A percentile compares a stretch with the other conserved stretches of the same genome.
These are phyloP conservation scores for Glaciozyma martinii DNA, from an alignment of 768 basidiomycete species.

Conservation along the genomic window DNA sequence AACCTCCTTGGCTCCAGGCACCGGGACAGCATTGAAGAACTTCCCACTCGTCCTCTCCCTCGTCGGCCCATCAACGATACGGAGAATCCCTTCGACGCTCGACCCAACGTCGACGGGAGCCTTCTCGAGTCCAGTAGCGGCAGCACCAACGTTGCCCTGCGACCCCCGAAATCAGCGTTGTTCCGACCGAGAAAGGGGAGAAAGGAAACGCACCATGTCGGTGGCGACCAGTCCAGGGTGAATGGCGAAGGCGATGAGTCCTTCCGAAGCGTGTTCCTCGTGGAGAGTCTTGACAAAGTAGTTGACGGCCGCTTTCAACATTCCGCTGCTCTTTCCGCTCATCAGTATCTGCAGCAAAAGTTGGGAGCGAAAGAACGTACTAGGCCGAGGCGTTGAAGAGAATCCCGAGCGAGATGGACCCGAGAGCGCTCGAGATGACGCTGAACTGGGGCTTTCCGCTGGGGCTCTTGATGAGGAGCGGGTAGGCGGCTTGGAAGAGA, in stretches of 20 bases:
- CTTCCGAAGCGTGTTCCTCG: not conserved
- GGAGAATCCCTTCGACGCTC: constrained; percentile 1
- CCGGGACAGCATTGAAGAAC: not conserved
- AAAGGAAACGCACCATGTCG: constrained; percentile 5
- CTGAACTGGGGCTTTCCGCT: constrained; percentile 19
- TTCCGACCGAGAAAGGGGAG: too few relatives aligned
- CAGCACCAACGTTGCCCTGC: not conserved
- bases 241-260: not conserved
- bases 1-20: too few relatives aligned
- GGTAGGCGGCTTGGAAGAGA: constrained; percentile 29
- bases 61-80: constrained; percentile 1
- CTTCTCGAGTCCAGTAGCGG: not conserved
- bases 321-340: constrained; percentile 1
- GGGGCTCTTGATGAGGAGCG: constrained; percentile 15
- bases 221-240: constrained; percentile 11
- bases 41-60: not conserved
- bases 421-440: constrained; percentile 18
- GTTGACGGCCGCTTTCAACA: constrained; percentile 31
- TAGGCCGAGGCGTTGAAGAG: not conserved
- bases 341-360: not conserved
- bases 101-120: constrained; percentile 9
- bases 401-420: constrained; percentile 1
- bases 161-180: too few relatives aligned
- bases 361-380: not conserved
- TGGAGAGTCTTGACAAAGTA: constrained; percentile 13